Conservation (phyloP, 2,329 filamentous ascomycete species). For the Fusarium palustre region DNA sequence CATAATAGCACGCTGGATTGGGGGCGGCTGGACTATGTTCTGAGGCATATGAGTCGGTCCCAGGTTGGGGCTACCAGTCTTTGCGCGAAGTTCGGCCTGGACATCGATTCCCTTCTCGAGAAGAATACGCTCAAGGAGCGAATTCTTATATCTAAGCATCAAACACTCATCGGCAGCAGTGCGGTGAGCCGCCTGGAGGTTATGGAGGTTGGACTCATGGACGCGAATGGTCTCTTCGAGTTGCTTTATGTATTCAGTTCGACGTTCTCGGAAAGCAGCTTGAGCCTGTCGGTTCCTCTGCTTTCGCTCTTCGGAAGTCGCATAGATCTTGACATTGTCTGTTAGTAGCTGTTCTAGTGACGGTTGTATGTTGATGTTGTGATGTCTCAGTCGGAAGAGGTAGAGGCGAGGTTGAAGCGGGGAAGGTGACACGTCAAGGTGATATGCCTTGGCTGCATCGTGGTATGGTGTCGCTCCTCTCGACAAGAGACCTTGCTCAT, state of each 20-base stretch:
- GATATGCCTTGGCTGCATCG: conserved; percentile 1
- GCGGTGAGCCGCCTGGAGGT: conserved; percentile 91
- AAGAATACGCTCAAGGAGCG: conserved; percentile 91
- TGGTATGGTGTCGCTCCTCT: background rate
- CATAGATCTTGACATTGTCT: conserved; percentile 79
- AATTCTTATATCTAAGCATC: conserved; percentile 99
- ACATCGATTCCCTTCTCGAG: conserved; percentile 99
- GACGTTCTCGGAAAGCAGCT: conserved; percentile 94
- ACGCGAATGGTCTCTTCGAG: conserved; percentile 97
- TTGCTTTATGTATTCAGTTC: conserved; percentile 99
- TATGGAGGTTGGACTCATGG: conserved; percentile 94
- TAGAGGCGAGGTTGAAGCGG: conserved; percentile 3
- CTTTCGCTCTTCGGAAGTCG: conserved; percentile 97
- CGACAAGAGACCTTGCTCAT: background rate
- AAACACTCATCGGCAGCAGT: conserved; percentile 95
- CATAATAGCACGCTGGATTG: conserved; percentile 83
- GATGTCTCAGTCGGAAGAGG: conserved; percentile 13
- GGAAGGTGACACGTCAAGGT: conserved; percentile 10
- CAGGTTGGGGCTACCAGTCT: conserved; percentile 87
- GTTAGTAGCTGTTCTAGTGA: conserved; percentile 35
- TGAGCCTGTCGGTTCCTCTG: conserved; percentile 97
- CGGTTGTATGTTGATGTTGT: conserved; percentile 5
- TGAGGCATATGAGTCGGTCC: conserved; percentile 75
- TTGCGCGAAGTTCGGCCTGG: conserved; percentile 92
- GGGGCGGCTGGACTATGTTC: conserved; percentile 77